Percentiles rank a stretch among this genome's conserved stretches.
These are phyloP conservation scores for Carex cristatella DNA, from an alignment of 176 grass and related monocot genomes.

Conservation along the genomic window DNA sequence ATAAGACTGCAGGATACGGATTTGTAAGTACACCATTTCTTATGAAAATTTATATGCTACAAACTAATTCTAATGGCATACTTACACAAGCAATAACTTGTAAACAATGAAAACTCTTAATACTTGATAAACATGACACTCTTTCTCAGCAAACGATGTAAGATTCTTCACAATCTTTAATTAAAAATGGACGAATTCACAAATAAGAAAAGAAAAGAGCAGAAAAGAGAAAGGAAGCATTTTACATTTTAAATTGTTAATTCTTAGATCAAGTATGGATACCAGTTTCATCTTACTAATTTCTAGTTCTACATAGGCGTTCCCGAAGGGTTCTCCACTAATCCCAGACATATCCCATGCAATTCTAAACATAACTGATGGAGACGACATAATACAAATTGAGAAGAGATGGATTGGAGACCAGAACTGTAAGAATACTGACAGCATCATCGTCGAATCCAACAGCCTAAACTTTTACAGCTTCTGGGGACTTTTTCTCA, in stretches of 20 bases:
- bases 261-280: neutral
- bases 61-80: too few species aligned
- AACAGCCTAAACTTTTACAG: conserved; percentile 44
- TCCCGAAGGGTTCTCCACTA: conserved; percentile 53
- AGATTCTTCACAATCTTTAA: neutral
- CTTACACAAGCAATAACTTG: too few species aligned
- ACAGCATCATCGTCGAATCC: conserved; percentile 28
- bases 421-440: neutral
- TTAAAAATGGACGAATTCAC: neutral
- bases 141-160: neutral
- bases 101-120: too few species aligned
- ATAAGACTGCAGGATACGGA: too few species aligned
- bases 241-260: neutral
- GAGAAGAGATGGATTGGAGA: conserved; percentile 69
- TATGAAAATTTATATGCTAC: too few species aligned
- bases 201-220: neutral
- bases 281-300: neutral
- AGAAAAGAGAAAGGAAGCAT: too few species aligned
- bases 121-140: neutral
- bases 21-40: too few species aligned
- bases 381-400: conserved; percentile 39
- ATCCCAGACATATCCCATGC: conserved; percentile 56
- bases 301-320: conserved; percentile 23
- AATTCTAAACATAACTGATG: conserved; percentile 59
- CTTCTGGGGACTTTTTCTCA: conserved; percentile 85